phyloP scores from a whole-genome alignment of 2,329 filamentous ascomycete species.

The Aspergillus ochraceoroseus region DNA sequence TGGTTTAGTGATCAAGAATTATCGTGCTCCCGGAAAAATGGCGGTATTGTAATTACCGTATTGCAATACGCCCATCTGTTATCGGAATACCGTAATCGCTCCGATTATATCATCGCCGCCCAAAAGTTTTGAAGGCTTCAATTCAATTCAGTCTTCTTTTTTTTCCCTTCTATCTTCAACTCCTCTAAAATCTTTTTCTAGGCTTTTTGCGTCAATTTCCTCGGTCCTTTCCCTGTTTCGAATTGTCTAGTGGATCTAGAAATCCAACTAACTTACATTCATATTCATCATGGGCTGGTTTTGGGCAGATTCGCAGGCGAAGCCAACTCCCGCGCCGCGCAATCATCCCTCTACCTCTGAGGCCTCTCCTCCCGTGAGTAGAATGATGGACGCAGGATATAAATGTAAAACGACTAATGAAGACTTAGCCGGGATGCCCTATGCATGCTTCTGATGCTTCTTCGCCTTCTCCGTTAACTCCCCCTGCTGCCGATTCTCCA shows the following conservation, averaged over 20 bases:
- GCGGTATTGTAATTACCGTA: slow-evolving; percentile 5
- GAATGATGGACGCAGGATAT: not conserved
- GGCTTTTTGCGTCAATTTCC: not conserved
- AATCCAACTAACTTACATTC: slow-evolving; percentile 11
- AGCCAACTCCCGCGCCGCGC: slow-evolving; percentile 41
- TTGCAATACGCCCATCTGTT: not conserved
- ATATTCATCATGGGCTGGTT: slow-evolving; percentile 60
- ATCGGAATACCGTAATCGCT: slow-evolving; percentile 3
- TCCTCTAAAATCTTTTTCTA: not conserved
- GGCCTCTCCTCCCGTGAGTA: slow-evolving; percentile 53
- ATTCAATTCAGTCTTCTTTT: no score
- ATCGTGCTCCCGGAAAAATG: not conserved
- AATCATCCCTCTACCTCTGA: slow-evolving; percentile 47
- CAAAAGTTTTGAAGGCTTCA: slow-evolving; percentile 10
- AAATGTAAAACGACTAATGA: slow-evolving; percentile 18
- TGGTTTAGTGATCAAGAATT: not conserved
- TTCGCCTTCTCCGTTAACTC: slow-evolving; percentile 25
- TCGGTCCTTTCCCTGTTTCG: not conserved
- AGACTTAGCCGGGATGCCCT: slow-evolving; percentile 59
- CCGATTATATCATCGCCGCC: slow-evolving; percentile 9
- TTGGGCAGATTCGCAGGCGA: slow-evolving; percentile 55
- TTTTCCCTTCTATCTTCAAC: not conserved
- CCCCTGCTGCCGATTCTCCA: slow-evolving; percentile 27
- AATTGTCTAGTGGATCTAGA: slow-evolving; percentile 13
- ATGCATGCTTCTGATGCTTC: slow-evolving; percentile 55